Evolutionary conservation across 208 protist species (phyloP).

Genomic region (Spongospora subterranea): DNA sequence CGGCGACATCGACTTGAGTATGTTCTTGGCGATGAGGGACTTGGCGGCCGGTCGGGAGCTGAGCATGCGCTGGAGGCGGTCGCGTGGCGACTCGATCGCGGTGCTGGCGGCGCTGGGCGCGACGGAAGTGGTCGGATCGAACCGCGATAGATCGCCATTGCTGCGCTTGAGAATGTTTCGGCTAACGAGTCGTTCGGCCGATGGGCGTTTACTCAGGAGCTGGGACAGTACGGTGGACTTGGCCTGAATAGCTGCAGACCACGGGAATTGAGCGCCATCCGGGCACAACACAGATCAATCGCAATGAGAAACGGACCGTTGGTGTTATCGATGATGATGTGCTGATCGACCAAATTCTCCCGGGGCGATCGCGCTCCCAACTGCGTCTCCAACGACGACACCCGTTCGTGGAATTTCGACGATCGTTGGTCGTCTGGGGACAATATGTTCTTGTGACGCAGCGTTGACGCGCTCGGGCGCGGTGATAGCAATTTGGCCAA

Average conservation of each 20-base stretch:
- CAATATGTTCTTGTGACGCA: background rate
- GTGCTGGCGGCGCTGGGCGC: background rate
- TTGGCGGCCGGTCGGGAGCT: background rate
- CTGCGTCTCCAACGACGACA: background rate
- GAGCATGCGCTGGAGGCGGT: conserved; percentile 38
- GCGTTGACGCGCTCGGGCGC: background rate
- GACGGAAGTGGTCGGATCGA: background rate
- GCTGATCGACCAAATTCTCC: conserved; percentile 5
- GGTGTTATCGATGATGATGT: background rate
- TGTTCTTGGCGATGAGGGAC: conserved; percentile 4
- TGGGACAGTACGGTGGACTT: background rate
- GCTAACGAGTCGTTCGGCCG: background rate
- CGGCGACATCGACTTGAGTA: conserved; percentile 33
- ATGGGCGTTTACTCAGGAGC: background rate
- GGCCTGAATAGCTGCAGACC: background rate
- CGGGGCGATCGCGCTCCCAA: background rate
- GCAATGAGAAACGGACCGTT: background rate
- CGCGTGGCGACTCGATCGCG: background rate
- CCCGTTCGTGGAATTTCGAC: conserved; percentile 12
- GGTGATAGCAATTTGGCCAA: background rate
- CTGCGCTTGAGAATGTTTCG: conserved; percentile 2
- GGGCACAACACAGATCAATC: background rate
- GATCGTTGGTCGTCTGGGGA: background rate
- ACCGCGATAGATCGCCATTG: background rate
- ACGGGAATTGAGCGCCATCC: background rate